A percentile compares a stretch with the other conserved stretches of the same genome.
phyloP scores from a whole-genome alignment of 2,329 filamentous ascomycete genomes.

The Ascochyta pisi region DNA sequence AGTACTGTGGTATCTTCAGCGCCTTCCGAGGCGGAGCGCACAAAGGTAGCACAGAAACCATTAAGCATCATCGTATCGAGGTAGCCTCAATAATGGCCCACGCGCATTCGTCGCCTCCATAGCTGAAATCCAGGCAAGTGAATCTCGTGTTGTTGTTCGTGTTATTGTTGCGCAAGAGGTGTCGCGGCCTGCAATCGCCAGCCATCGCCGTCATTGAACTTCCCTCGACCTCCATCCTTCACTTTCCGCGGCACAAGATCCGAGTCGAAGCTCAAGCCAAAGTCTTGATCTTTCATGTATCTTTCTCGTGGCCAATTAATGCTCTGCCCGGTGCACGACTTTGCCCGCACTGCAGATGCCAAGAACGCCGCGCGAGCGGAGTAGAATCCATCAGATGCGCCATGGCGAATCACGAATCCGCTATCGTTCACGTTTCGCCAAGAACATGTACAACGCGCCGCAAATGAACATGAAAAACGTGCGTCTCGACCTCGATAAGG shows the following conservation, averaged over 20 bases:
- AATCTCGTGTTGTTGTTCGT: neutral
- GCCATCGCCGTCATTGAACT: neutral
- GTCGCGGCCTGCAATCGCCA: neutral
- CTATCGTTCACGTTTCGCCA: constrained; percentile 33
- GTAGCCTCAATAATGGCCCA: too few species aligned
- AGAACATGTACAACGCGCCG: constrained; percentile 17
- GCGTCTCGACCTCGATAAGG: constrained; percentile 29
- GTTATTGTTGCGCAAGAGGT: neutral
- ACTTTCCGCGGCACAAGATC: constrained; percentile 6
- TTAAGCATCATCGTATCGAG: neutral
- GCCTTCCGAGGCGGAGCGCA: neutral
- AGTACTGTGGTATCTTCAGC: neutral
- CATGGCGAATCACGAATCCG: constrained; percentile 26
- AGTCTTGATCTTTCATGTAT: constrained; percentile 3
- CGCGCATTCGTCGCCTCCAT: neutral
- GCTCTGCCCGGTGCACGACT: constrained; percentile 2
- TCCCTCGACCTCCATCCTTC: neutral
- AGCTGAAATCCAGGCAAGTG: neutral
- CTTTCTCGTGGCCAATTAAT: neutral
- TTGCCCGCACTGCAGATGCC: constrained; percentile 19
- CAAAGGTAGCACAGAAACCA: neutral
- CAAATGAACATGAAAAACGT: constrained; percentile 20
- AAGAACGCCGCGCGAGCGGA: constrained; percentile 19
- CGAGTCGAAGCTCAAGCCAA: constrained; percentile 13
- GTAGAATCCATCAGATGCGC: neutral